Percentiles rank a stretch among this genome's conserved stretches.
Conservation (phyloP, 257 asterid genomes). For the Capsicum rhomboideum region DNA sequence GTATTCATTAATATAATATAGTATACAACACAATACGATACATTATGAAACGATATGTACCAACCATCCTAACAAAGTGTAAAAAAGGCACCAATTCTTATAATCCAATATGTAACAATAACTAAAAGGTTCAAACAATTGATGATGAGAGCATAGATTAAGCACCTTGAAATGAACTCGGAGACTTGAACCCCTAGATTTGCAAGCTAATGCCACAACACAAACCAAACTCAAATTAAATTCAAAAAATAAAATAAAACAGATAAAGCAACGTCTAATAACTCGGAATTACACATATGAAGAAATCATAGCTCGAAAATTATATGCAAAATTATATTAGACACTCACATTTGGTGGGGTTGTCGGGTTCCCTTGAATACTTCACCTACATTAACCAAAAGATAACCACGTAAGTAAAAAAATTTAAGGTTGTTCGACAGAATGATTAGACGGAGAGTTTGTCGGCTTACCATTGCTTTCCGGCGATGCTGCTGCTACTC, state of each 20-base stretch:
- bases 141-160: neutral
- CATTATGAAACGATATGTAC: no score
- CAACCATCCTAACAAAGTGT: no score
- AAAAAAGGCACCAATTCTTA: neutral
- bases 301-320: neutral
- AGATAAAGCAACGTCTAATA: neutral
- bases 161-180: neutral
- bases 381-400: neutral
- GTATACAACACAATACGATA: no score
- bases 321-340: neutral
- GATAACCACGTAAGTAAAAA: neutral
- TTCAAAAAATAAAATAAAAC: no score
- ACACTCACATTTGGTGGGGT: neutral
- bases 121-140: neutral
- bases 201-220: no score
- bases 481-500: neutral
- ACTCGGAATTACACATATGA: no score
- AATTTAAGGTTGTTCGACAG: no score
- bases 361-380: neutral
- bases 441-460: neutral
- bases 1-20: no score
- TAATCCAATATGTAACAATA: no score
- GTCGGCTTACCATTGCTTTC: neutral
- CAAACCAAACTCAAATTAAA: no score
- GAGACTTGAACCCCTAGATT: no score